These are phyloP conservation scores for Vicia sativa DNA, from an alignment of 306 rosid genomes.

Conservation along the genomic window DNA sequence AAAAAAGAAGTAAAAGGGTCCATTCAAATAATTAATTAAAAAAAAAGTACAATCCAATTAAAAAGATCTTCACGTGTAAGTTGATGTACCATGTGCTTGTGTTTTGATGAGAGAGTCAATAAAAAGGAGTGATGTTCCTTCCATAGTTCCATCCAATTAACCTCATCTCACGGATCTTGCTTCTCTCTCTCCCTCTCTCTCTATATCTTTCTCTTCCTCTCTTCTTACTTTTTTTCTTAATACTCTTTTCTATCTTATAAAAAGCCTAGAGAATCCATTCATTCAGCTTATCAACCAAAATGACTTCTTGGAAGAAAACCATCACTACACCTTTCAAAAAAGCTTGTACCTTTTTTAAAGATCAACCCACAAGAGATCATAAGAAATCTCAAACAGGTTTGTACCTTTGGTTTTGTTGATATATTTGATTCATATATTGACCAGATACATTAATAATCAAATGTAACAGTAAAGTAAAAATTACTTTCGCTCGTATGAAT, in stretches of 20 bases:
- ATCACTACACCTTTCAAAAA: slow-evolving; percentile 84
- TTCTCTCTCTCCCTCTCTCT: slow-evolving; percentile 23
- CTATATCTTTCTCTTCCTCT: background rate
- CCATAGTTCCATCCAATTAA: slow-evolving; percentile 35
- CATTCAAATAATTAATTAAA: background rate
- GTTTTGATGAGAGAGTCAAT: slow-evolving; percentile 39
- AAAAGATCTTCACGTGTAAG: slow-evolving; percentile 48
- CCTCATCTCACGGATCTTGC: slow-evolving; percentile 91
- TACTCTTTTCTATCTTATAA: background rate
- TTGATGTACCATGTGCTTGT: slow-evolving; percentile 72
- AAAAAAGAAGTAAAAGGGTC: slow-evolving; percentile 19
- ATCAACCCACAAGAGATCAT: slow-evolving; percentile 62
- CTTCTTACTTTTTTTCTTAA: background rate
- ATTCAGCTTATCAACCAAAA: slow-evolving; percentile 3
- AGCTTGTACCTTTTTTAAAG: slow-evolving; percentile 80
- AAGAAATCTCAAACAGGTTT: slow-evolving; percentile 75
- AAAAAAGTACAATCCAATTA: slow-evolving; percentile 21
- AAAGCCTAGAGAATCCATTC: slow-evolving; percentile 26
- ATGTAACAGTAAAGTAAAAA: too few species aligned
- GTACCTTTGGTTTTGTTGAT: too few species aligned
- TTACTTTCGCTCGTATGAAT: too few species aligned
- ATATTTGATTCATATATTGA: too few species aligned
- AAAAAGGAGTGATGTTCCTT: slow-evolving; percentile 55
- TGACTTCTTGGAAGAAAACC: slow-evolving; percentile 97
- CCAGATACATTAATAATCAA: too few species aligned